Evolutionary conservation across 2,329 filamentous ascomycete genomes (phyloP).

Genomic region (Didymosphaeria variabile): DNA sequence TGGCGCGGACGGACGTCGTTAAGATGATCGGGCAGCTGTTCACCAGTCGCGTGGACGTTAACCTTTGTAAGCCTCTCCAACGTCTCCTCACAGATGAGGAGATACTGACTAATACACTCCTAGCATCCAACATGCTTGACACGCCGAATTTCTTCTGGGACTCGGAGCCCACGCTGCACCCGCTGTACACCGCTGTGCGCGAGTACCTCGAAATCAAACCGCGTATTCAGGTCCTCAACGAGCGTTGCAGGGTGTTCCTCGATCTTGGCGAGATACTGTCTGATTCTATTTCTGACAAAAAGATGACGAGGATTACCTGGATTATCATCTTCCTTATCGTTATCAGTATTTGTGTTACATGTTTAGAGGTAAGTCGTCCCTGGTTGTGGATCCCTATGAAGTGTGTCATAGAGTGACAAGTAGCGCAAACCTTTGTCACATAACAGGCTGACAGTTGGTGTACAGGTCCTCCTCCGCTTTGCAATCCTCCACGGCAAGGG

Average conservation of each 20-base stretch:
- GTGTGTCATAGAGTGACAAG: background rate
- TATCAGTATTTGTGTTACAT: conserved; percentile 89
- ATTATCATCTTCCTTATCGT: conserved; percentile 96
- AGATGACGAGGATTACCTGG: conserved; percentile 97
- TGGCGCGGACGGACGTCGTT: conserved; percentile 91
- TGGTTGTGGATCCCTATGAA: too few species aligned
- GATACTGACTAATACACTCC: background rate
- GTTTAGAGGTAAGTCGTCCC: conserved; percentile 67
- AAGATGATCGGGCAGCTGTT: conserved; percentile 90
- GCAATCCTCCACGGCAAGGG: conserved; percentile 44
- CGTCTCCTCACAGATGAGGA: background rate
- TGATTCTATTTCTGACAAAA: conserved; percentile 90
- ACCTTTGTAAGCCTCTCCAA: conserved; percentile 79
- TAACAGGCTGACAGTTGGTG: background rate
- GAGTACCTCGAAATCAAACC: conserved; percentile 98
- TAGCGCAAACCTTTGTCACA: background rate
- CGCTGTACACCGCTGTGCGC: conserved; percentile 90
- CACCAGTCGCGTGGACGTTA: conserved; percentile 94
- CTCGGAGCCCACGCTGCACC: conserved; percentile 91
- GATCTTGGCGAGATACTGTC: conserved; percentile 95
- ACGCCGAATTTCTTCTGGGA: conserved; percentile 99
- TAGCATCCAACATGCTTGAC: conserved; percentile 93
- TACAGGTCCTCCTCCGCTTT: conserved; percentile 80
- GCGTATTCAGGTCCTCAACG: conserved; percentile 95
- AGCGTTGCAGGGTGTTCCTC: conserved; percentile 94